These are phyloP conservation scores for Astrephomene gubernaculifera DNA, from an alignment of 139 green algal genomes.

Conservation along the genomic window DNA sequence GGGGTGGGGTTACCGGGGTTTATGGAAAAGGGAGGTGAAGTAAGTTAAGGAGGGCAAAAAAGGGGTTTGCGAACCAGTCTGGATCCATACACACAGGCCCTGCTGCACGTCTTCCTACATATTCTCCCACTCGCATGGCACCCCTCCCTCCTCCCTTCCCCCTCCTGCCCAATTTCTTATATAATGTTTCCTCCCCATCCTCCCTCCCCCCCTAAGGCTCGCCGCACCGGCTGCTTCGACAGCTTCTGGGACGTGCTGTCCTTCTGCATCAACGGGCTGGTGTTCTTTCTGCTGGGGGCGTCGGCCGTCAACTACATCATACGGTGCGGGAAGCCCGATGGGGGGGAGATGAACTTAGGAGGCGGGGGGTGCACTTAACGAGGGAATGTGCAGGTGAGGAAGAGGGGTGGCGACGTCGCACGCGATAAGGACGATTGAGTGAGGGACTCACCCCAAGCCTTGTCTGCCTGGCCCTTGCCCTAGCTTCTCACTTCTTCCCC, in stretches of 20 bases:
- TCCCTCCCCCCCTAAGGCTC: slow-evolving; percentile 2
- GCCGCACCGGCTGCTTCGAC: not conserved
- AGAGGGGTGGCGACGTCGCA: no score
- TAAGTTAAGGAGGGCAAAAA: no score
- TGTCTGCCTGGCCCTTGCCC: not conserved
- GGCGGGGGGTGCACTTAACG: no score
- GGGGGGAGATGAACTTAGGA: not conserved
- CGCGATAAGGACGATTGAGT: no score
- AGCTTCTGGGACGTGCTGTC: slow-evolving; percentile 61
- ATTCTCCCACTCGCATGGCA: no score
- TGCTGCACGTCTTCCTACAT: no score
- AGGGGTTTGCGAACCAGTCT: no score
- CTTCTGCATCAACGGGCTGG: slow-evolving; percentile 68
- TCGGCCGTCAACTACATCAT: slow-evolving; percentile 86
- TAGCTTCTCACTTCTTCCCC: not conserved
- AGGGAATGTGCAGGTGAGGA: no score
- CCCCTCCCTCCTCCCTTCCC: no score
- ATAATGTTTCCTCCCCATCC: not conserved
- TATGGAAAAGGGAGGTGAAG: not conserved
- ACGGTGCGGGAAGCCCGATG: slow-evolving; percentile 47
- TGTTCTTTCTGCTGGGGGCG: slow-evolving; percentile 92
- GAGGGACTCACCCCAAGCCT: no score
- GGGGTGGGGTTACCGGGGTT: not conserved
- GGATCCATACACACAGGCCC: no score
- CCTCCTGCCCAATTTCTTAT: no score